Base-by-base conservation (phyloP, 495 filamentous ascomycete species). In the Antarctomyces pellizariae region DNA sequence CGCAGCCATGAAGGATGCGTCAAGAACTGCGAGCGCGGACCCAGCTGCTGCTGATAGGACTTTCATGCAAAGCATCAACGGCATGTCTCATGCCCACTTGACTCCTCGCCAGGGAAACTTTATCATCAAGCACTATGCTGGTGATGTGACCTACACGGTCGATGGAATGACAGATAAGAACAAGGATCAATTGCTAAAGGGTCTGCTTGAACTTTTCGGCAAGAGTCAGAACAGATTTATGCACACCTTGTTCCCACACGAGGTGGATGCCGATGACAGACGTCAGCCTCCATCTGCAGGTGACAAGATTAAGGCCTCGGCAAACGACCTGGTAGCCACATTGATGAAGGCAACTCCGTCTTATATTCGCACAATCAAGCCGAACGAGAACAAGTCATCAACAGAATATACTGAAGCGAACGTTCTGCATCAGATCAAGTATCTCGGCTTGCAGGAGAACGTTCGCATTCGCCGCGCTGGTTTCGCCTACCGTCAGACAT, bases 91-190 rank as follows among this genome's bases (percentile, higher is more conserved):
- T 43, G 67, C 75, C 8, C 82, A 95, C 43, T 79, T 99, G 32
- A 79, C 86, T 30, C 74, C 71, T 26, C 69, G 89, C 5, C 84
- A 93, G 48, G 84, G 84, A 19, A 80, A 80, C 38, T 99, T 99
- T 50, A 79, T 99, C 35, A 72, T 99, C 50, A 99, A 93, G 54
- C 89, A 99, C 47, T 99, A 99, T 41, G 89, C 89, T 29, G 89
- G 89, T 50, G 89, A 99, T 52, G 89, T 99, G 34, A 75, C 67
- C 41, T 99, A 99, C 49, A 74, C 75, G 9, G 67, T 99, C 14
- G 75, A 86, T 20, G 89, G 89, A 28, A 99, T 99, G 64, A 99
- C 89, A 2, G 89, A 99, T 43, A 99, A 95, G 59, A 99, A 95
- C 60, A 99, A 95, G 59, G 89, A 99, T 41, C 79, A 86, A 44